Base-by-base conservation (phyloP, 2,329 filamentous ascomycete genomes). In the Phaeosphaeria sp. region DNA sequence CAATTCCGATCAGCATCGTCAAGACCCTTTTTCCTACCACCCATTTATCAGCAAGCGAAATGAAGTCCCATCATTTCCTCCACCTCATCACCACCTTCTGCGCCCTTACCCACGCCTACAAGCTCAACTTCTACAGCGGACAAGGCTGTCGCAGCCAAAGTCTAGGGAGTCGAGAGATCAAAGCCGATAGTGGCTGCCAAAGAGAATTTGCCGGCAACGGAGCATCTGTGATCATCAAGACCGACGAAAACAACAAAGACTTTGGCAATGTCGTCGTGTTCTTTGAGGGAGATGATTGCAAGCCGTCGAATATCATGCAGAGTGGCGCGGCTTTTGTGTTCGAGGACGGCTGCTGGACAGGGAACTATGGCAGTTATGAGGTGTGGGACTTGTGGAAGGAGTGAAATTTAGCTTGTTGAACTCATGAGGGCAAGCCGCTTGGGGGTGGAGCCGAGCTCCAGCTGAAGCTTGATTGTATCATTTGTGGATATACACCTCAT, bases 361-460 rank as follows among this genome's bases (percentile, higher is more conserved):
- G 36, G 36, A 57, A 53, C 46, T 57, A 57, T 42, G 55, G 55
- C n/a, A 57, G 55, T 41, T 57, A 49, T 53, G 55, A 57, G 44
- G 55, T 57, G 20, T 57, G 55, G 55, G 55, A 57, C 20, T 53
- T 57, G 50, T 57, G 44, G 50, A 53, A 44, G 39, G 50, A 46
- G 39, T 55, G 46, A 44, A 46, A 20, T n/a, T 21, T 15, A 20
- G 36, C 4, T 17, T 13, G 36, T 5, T 41, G n/a, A n/a, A n/a
- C n/a, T n/a, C n/a, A n/a, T n/a, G n/a, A n/a, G n/a, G n/a, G n/a
- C n/a, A n/a, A n/a, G n/a, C n/a, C n/a, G n/a, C n/a, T n/a, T n/a
- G n/a, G n/a, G n/a, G n/a, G n/a, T n/a, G n/a, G n/a, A n/a, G n/a
- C n/a, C n/a, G n/a, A n/a, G n/a, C n/a, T n/a, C n/a, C n/a, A n/a